These are phyloP conservation scores for Endocalyx cinctus DNA, from an alignment of 2,329 filamentous ascomycete genomes.

Conservation along the genomic window DNA sequence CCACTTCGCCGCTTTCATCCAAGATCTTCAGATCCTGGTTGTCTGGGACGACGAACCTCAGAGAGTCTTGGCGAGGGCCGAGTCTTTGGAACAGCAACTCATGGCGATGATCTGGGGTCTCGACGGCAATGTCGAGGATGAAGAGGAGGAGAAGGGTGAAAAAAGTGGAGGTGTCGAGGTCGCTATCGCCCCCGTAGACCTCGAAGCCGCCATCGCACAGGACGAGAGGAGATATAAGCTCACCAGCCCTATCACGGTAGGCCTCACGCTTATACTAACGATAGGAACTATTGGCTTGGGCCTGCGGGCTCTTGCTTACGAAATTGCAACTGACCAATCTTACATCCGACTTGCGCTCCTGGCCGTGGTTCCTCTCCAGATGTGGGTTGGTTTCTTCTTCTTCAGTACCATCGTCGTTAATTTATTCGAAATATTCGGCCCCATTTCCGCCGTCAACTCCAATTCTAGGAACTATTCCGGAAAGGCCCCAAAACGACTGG, in stretches of 20 bases:
- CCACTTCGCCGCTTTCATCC: constrained; percentile 62
- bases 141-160: constrained; percentile 35
- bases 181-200: constrained; percentile 35
- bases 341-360: constrained; percentile 53
- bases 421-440: constrained; percentile 46
- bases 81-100: constrained; percentile 47
- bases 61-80: constrained; percentile 47
- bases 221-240: constrained; percentile 33
- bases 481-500: constrained; percentile 29
- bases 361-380: constrained; percentile 45
- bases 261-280: constrained; percentile 47
- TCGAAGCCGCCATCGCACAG: constrained; percentile 32
- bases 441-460: constrained; percentile 37
- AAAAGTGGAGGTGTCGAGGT: constrained; percentile 28
- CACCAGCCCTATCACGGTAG: constrained; percentile 50
- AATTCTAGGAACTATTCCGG: constrained; percentile 45
- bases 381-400: constrained; percentile 52
- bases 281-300: constrained; percentile 52
- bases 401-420: constrained; percentile 46
- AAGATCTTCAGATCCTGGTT: constrained; percentile 52
- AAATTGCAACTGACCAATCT: constrained; percentile 47
- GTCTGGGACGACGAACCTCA: constrained; percentile 62
- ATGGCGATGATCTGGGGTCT: constrained; percentile 55
- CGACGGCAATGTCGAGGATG: constrained; percentile 35
- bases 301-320: constrained; percentile 49